These are phyloP conservation scores for Oenanthe javanica DNA, from an alignment of 140 eudicot genomes.

Conservation along the genomic window DNA sequence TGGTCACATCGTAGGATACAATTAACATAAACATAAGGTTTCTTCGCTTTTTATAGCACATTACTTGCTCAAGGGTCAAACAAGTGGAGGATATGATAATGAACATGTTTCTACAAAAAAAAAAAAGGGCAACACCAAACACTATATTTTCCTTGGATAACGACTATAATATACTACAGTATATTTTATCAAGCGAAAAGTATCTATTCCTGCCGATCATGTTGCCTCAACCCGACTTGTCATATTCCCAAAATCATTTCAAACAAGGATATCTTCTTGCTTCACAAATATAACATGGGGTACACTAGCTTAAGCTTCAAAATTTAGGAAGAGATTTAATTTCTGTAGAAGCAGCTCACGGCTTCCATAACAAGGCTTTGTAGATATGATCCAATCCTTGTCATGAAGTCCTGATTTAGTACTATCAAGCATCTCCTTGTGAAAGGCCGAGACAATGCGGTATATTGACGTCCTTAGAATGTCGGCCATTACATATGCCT, in stretches of 20 bases:
- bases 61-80: background rate
- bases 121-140: background rate
- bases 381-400: constrained; percentile 58
- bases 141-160: background rate
- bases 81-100: background rate
- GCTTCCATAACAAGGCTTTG: constrained; percentile 56
- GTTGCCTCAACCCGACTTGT: background rate
- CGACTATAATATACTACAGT: background rate
- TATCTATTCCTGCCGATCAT: background rate
- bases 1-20: background rate
- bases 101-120: background rate
- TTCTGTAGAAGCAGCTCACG: constrained; percentile 69
- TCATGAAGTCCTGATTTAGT: constrained; percentile 60
- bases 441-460: constrained; percentile 64
- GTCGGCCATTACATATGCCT: constrained; percentile 75
- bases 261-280: background rate
- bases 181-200: background rate
- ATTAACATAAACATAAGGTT: background rate
- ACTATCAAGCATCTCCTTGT: constrained; percentile 56
- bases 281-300: background rate
- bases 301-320: constrained; percentile 26
- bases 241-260: background rate
- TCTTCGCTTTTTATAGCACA: background rate
- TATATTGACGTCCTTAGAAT: constrained; percentile 69
- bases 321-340: constrained; percentile 56